These are phyloP conservation scores for Daldinia eschscholtzii DNA, from an alignment of 2,329 filamentous ascomycete species.

Conservation along the genomic window DNA sequence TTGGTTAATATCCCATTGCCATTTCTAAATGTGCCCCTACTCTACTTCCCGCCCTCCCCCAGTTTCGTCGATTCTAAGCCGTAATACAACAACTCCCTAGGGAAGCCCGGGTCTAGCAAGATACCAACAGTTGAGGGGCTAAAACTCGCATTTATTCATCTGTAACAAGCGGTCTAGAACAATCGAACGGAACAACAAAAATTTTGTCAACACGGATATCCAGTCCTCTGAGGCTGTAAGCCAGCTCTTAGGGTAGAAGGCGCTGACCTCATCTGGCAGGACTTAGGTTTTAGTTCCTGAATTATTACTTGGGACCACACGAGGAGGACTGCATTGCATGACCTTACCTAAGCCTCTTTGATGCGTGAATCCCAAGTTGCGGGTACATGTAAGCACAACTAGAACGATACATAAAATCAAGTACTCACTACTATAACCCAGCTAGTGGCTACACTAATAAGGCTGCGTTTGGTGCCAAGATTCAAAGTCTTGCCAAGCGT, in stretches of 20 bases:
- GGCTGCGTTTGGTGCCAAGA: slow-evolving; percentile 31
- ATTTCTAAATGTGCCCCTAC: neutral
- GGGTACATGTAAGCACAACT: neutral
- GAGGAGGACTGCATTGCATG: slow-evolving; percentile 5
- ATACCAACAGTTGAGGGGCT: slow-evolving; percentile 11
- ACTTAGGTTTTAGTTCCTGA: slow-evolving; percentile 30
- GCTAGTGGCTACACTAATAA: slow-evolving; percentile 23
- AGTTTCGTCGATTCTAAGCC: neutral
- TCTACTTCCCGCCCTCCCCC: neutral
- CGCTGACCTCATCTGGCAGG: slow-evolving; percentile 25
- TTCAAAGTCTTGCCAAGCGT: slow-evolving; percentile 35
- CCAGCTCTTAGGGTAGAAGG: slow-evolving; percentile 12
- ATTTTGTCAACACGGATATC: slow-evolving; percentile 16
- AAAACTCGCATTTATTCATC: neutral
- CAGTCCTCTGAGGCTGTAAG: slow-evolving; percentile 8
- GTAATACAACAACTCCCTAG: neutral
- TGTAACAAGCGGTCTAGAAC: slow-evolving; percentile 1
- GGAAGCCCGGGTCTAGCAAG: neutral
- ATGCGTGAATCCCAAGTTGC: slow-evolving; percentile 7
- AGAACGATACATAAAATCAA: neutral
- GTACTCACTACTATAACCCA: slow-evolving; percentile 3
- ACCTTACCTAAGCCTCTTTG: neutral
- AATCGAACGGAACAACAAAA: neutral
- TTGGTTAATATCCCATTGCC: neutral
- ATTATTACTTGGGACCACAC: slow-evolving; percentile 13